Percentiles rank a stretch among this genome's conserved stretches.
phyloP scores from a whole-genome alignment of 2,329 filamentous ascomycete species.

The Gnomoniopsis sp. region DNA sequence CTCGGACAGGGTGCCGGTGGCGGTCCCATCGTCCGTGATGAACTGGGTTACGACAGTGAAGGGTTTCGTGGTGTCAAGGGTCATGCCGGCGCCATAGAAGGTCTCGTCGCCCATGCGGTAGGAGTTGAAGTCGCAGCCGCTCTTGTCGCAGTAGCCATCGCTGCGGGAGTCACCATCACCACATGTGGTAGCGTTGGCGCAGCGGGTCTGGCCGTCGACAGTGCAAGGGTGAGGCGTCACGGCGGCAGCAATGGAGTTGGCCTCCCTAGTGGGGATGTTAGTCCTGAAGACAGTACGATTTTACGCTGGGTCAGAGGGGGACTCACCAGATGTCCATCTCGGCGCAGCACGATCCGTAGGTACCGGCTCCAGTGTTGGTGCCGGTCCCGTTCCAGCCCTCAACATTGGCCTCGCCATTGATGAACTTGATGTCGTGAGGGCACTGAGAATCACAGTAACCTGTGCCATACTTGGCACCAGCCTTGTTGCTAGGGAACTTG shows the following conservation, averaged over 20 bases:
- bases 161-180: constrained; percentile 44
- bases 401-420: constrained; percentile 34
- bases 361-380: constrained; percentile 48
- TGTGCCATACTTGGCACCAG: constrained; percentile 53
- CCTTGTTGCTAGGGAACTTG: constrained; percentile 44
- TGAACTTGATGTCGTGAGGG: constrained; percentile 30
- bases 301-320: background rate
- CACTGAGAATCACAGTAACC: constrained; percentile 54
- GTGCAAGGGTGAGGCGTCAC: constrained; percentile 58
- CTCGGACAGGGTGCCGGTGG: constrained; percentile 45
- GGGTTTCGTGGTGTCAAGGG: constrained; percentile 48
- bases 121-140: constrained; percentile 60
- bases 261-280: constrained; percentile 34
- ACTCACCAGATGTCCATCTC: constrained; percentile 57
- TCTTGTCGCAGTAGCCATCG: constrained; percentile 54
- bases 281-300: background rate
- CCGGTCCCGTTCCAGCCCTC: constrained; percentile 46
- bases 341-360: constrained; percentile 52
- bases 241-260: constrained; percentile 55
- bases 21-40: constrained; percentile 33
- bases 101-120: constrained; percentile 54
- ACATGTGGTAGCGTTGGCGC: constrained; percentile 40
- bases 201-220: constrained; percentile 39
- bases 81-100: constrained; percentile 54
- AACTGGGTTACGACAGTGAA: constrained; percentile 61